Evolutionary conservation across 1,139 yeast genomes (phyloP).

Genomic region (Saccharomyces uvarum): DNA sequence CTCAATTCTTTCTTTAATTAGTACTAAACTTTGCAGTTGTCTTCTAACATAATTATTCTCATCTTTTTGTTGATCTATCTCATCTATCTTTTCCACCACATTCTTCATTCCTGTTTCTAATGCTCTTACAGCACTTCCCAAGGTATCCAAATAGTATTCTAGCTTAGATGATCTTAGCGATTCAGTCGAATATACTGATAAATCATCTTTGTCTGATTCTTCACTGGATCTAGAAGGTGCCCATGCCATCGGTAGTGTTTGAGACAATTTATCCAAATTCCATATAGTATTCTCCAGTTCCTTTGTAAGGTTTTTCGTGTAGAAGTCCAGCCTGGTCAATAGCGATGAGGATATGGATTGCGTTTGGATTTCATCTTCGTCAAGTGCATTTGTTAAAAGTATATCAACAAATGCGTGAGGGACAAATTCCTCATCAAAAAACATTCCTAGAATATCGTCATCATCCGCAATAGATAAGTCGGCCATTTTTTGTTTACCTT

Average conservation of each 20-base stretch:
- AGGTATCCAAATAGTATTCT: slow-evolving; percentile 55
- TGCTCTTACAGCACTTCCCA: slow-evolving; percentile 50
- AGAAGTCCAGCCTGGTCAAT: slow-evolving; percentile 53
- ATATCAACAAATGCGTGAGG: slow-evolving; percentile 46
- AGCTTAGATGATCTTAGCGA: slow-evolving; percentile 41
- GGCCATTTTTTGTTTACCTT: neutral
- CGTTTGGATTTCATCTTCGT: slow-evolving; percentile 24
- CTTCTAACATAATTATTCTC: slow-evolving; percentile 32
- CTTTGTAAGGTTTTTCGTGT: slow-evolving; percentile 47
- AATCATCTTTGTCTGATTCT: slow-evolving; percentile 6
- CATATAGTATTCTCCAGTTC: slow-evolving; percentile 45
- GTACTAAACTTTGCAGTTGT: slow-evolving; percentile 39
- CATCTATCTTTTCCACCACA: slow-evolving; percentile 29
- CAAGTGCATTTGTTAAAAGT: slow-evolving; percentile 32
- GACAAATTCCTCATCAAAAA: slow-evolving; percentile 42
- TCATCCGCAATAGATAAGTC: slow-evolving; percentile 4
- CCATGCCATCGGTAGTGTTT: slow-evolving; percentile 25
- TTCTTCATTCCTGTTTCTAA: slow-evolving; percentile 43
- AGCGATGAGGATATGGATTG: slow-evolving; percentile 38
- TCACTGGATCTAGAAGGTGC: slow-evolving; percentile 8
- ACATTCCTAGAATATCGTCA: slow-evolving; percentile 38
- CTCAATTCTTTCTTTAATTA: slow-evolving; percentile 39
- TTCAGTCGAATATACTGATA: slow-evolving; percentile 12
- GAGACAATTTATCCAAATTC: slow-evolving; percentile 35
- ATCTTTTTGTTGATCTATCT: slow-evolving; percentile 14